Base-by-base conservation (phyloP, 768 basidiomycete species). In the Suillus alpinus region DNA sequence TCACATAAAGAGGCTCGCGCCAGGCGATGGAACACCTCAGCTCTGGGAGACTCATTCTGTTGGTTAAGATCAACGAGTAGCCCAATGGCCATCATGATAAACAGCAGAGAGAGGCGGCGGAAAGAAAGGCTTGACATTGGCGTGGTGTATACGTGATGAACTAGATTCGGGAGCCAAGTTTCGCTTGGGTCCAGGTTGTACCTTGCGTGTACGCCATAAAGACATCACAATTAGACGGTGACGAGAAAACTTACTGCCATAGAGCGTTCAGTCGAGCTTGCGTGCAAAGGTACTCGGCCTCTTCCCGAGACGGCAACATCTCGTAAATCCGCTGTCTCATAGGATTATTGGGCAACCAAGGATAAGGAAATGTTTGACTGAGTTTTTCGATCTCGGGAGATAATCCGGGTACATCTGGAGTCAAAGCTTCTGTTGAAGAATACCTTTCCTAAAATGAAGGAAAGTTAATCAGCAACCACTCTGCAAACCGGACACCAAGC, bases 11-110 rank as follows among this genome's bases (percentile, higher is more conserved):
- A 80, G 4, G 86, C 86, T 43, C 86, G 75, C 6, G 86, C 86
- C 23, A 88, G 79, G 67, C 85, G 85, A 70, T 87, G 86, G 63
- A 86, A 88, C 0, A 85, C 77, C 66, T 88, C 86, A 32, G 86
- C 86, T 46, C 83, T 76, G 14, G 85, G 72, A 6, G 82, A 79
- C 41, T 85, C 85, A 59, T 82, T 75, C 23, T 81, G 82, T 31
- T 79, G 75, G 57, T 76, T 80, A 10, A 88, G 78, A 73, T 89
- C 88, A 41, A 89, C 87, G 16, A 87, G 78, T 18, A 84, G 84
- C 26, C 88, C 89, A 52, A 90, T 86, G 31, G 89, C 86, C 61
- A 91, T 81, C 67, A 89, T 81, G 81, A 90, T 88, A 63, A 88
- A 77, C 39, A 89, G 76, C 13, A 90, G 78, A 4, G 88, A 85